phyloP scores from a whole-genome alignment of 805 yeast genomes.

The Saturnispora gosingensis region DNA sequence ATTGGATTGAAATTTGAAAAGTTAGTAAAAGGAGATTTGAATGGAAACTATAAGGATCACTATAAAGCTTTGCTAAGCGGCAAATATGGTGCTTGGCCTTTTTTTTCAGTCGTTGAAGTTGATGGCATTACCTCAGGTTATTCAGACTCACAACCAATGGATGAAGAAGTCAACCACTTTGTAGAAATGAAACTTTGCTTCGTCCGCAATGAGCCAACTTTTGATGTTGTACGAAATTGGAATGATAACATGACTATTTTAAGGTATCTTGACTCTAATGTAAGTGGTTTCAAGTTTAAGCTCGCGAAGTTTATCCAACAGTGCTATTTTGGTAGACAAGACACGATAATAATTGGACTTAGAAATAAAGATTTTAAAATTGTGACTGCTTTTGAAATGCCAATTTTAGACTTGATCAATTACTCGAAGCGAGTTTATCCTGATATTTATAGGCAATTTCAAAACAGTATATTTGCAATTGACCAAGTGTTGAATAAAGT shows the following conservation, averaged over 20 bases:
- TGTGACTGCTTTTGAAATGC: not conserved
- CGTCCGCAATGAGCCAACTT: not conserved
- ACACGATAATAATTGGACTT: constrained; percentile 12
- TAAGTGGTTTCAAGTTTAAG: not conserved
- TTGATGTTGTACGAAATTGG: not conserved
- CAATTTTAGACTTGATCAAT: constrained; percentile 7
- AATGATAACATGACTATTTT: constrained; percentile 2
- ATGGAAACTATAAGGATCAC: constrained; percentile 10
- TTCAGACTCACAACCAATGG: not conserved
- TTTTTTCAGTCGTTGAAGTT: constrained; percentile 13
- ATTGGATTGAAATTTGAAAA: constrained; percentile 15
- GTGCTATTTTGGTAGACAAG: constrained; percentile 11
- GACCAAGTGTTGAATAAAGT: not conserved
- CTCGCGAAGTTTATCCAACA: constrained; percentile 11
- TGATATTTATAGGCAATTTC: not conserved
- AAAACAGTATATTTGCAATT: not conserved
- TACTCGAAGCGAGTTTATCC: constrained; percentile 5
- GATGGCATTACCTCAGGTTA: constrained; percentile 5
- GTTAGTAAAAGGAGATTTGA: constrained; percentile 4
- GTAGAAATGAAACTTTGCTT: constrained; percentile 11
- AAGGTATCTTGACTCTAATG: not conserved
- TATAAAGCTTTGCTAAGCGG: constrained; percentile 9
- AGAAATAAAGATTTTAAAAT: constrained; percentile 6
- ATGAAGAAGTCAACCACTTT: constrained; percentile 7
- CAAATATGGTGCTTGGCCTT: constrained; percentile 9